These are phyloP conservation scores for Cutaneotrichosporon curvatum DNA, from an alignment of 1,284 basidiomycete species.

Conservation along the genomic window DNA sequence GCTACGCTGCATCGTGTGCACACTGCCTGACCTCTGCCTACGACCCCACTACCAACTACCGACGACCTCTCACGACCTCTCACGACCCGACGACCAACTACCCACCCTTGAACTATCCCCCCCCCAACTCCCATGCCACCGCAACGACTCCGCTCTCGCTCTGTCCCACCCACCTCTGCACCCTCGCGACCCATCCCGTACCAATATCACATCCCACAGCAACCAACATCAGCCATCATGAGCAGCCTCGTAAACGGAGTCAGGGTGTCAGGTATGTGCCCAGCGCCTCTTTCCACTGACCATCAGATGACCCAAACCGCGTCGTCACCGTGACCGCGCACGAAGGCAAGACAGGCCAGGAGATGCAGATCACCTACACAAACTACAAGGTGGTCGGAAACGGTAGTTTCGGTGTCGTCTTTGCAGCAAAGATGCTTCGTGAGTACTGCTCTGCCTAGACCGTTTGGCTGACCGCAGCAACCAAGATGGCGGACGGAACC, in stretches of 20 bases:
- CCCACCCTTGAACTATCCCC: too few relatives aligned
- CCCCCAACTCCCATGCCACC: too few relatives aligned
- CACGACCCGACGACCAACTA: too few relatives aligned
- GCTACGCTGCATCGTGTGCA: too few relatives aligned
- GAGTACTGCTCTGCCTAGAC: slow-evolving; percentile 9
- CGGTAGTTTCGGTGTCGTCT: slow-evolving; percentile 97
- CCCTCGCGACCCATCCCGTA: neutral
- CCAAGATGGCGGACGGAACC: slow-evolving; percentile 35
- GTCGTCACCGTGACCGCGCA: slow-evolving; percentile 90
- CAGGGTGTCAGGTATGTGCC: slow-evolving; percentile 65
- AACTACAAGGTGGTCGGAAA: slow-evolving; percentile 98
- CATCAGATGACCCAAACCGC: slow-evolving; percentile 82
- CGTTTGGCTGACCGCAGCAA: slow-evolving; percentile 18
- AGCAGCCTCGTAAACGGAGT: slow-evolving; percentile 65
- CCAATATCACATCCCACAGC: neutral
- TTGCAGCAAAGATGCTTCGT: slow-evolving; percentile 57
- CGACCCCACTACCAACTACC: too few relatives aligned
- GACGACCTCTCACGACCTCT: too few relatives aligned
- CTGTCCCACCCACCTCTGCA: neutral
- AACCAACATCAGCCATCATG: slow-evolving; percentile 2
- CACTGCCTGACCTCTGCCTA: too few relatives aligned
- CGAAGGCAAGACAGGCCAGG: slow-evolving; percentile 86
- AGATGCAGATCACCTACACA: slow-evolving; percentile 84
- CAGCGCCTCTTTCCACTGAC: slow-evolving; percentile 10
- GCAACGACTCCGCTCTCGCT: too few relatives aligned